These are phyloP conservation scores for Candida suzukii DNA, from an alignment of 805 yeast genomes.

Conservation along the genomic window DNA sequence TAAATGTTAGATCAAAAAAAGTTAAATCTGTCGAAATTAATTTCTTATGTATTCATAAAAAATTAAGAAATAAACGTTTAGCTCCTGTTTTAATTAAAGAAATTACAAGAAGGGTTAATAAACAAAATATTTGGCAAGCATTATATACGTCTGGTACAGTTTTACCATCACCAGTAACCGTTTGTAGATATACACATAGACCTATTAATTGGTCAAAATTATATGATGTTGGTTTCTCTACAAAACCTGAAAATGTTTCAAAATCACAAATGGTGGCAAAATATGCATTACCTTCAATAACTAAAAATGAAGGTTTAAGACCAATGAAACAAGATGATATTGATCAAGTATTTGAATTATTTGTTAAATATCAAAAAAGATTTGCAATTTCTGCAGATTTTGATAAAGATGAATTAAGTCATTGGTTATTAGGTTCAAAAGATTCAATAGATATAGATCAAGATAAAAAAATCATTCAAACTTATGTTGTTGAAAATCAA, in stretches of 20 bases:
- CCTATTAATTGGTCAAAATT: conserved; percentile 89
- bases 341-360: conserved; percentile 52
- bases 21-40: conserved; percentile 81
- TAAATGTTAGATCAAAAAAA: conserved; percentile 43
- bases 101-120: conserved; percentile 87
- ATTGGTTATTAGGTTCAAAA: conserved; percentile 67
- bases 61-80: conserved; percentile 84
- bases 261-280: conserved; percentile 57
- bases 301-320: conserved; percentile 50
- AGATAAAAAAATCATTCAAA: conserved; percentile 49
- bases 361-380: conserved; percentile 54
- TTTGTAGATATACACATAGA: conserved; percentile 88
- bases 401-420: conserved; percentile 56
- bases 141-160: conserved; percentile 89
- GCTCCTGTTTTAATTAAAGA: conserved; percentile 94
- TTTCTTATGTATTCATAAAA: conserved; percentile 90
- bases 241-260: conserved; percentile 66
- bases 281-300: conserved; percentile 46
- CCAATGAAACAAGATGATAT: conserved; percentile 54
- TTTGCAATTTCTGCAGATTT: conserved; percentile 73
- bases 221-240: conserved; percentile 84
- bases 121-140: conserved; percentile 87
- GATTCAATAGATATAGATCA: conserved; percentile 10
- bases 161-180: conserved; percentile 86
- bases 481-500: conserved; percentile 64